Evolutionary conservation across 768 basidiomycete genomes (phyloP).

Genomic region (Coprinellus aureogranulatus): DNA sequence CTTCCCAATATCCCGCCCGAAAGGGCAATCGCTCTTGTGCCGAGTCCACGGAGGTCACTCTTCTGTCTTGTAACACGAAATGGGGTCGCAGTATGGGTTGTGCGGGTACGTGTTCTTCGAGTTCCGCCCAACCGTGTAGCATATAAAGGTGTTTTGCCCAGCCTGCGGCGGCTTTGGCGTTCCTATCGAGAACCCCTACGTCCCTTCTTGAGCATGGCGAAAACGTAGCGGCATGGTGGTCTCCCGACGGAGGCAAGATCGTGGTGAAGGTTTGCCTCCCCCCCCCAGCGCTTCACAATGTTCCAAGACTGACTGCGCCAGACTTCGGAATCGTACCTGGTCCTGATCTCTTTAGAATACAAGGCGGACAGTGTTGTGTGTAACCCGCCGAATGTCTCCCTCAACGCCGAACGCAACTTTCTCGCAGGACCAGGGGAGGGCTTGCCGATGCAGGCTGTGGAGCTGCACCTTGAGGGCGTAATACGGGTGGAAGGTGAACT

Average conservation of each 20-base stretch:
- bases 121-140: not conserved
- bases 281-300: not conserved
- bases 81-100: constrained; percentile 77
- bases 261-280: constrained; percentile 67
- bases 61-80: constrained; percentile 74
- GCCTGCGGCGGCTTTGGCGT: constrained; percentile 72
- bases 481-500: constrained; percentile 74
- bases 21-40: constrained; percentile 52
- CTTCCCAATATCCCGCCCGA: constrained; percentile 62
- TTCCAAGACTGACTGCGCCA: constrained; percentile 27
- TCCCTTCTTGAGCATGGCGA: constrained; percentile 84
- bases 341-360: constrained; percentile 68
- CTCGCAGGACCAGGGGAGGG: constrained; percentile 81
- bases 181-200: constrained; percentile 70
- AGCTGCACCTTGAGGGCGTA: constrained; percentile 76
- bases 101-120: constrained; percentile 45
- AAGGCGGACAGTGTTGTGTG: constrained; percentile 55
- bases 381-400: constrained; percentile 48
- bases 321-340: constrained; percentile 80
- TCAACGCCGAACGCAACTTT: constrained; percentile 64
- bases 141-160: constrained; percentile 23
- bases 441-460: constrained; percentile 62
- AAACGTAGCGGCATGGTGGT: constrained; percentile 74
- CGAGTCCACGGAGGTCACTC: constrained; percentile 73
- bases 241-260: constrained; percentile 75